Base-by-base conservation (phyloP, 768 basidiomycete genomes). In the Sporobolomyces pararoseus region DNA sequence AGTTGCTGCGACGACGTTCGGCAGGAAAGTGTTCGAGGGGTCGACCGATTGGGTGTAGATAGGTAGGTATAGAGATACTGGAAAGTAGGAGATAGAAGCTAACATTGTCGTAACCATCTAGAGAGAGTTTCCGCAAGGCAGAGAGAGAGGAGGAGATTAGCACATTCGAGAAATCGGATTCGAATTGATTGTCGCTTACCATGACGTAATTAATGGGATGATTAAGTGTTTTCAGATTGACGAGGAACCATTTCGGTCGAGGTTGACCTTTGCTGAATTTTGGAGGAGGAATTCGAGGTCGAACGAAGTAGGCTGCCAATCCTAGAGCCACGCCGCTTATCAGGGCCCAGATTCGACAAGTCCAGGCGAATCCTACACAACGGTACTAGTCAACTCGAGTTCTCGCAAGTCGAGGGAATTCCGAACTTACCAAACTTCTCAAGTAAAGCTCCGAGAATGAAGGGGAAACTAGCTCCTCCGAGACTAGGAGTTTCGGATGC, bases 331-430 rank as follows among this genome's bases (percentile, higher is more conserved):
- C 68, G 16, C 50, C 49, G 5, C 47, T 32, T 29, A 68, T 44
- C 4, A 52, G 2, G 3, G 60, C 59, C 72, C 72, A 73, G 50
- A 63, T 52, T 2, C 72, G 58, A 17, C 34, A 21, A 4, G 53
- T 58, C 67, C 67, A 70, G 1, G 52, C 35, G 61, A 66, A 73
- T 12, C 72, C 71, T 39, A 35, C n/a, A n/a, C n/a, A n/a, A n/a
- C n/a, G n/a, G n/a, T n/a, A n/a, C n/a, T n/a, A n/a, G n/a, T n/a
- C n/a, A n/a, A n/a, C n/a, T n/a, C n/a, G n/a, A n/a, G n/a, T n/a
- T n/a, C n/a, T n/a, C n/a, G n/a, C 13, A 13, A 9, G 53, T 34
- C 54, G 23, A 55, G 54, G 39, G 39, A 42, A 9, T 42, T 10
- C 10, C 17, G 14, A 35, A 50, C 39, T 1, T 14, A 57, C 59